Base-by-base conservation (phyloP, 2,329 filamentous ascomycete species). In the Xylaria sp. region DNA sequence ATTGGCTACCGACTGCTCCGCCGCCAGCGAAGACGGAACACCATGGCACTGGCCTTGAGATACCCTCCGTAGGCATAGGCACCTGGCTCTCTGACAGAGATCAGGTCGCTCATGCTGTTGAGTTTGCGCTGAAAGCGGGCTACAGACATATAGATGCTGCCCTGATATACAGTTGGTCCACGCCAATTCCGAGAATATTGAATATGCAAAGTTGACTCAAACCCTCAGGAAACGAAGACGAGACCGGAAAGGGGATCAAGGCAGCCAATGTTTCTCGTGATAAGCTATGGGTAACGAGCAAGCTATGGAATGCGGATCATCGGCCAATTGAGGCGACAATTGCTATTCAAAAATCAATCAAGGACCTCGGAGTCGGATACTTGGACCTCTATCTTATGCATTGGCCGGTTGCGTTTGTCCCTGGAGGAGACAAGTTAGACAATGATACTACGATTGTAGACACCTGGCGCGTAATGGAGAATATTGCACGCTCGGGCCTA, bases 391-490 rank as follows among this genome's bases (percentile, higher is more conserved):
- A 86, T 72, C 81, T 87, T 20, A 84, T 88, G 72, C 78, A 80
- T 64, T 80, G 77, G 78, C 78, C 78, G 12, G 77, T 79, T 9
- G 77, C 78, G 9, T 80, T 80, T 63, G 69, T 79, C 2, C 79
- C 78, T 1, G 76, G 69, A 28, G 73, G 72, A 6, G 70, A 60
- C 2, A 71, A 72, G 60, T 60, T 80, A 25, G 79, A 80, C 60
- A 36, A 73, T 52, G 43, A 72, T 2, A 77, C 74, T 0, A 72
- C 74, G 8, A 72, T 79, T 55, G 66, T 81, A 50, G 78, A 83
- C 63, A 90, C 88, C 60, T 91, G 87, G 86, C 79, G 83, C 41
- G 84, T 84, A 2, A 85, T 91, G 84, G 85, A 87, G 76, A 82
- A 84, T 69, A 74, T 90, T 23, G 81, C 88, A 36, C 77, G 79